Base-by-base conservation (phyloP, 2,329 filamentous ascomycete genomes). In the Beauveria sp. region DNA sequence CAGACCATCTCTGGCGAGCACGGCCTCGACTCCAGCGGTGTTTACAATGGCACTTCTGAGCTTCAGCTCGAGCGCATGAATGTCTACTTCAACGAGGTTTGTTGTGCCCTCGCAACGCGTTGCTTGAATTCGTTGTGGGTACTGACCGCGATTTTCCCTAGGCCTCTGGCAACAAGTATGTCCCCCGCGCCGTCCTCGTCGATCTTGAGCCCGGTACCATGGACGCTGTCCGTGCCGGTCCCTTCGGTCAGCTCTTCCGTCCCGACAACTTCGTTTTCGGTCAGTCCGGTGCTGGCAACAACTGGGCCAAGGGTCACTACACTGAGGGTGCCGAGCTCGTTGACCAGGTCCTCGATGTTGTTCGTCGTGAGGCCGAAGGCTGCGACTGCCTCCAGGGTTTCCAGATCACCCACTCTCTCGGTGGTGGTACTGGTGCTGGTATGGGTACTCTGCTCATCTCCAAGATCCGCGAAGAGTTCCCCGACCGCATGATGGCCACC, bases 241-340 rank as follows among this genome's bases (percentile, higher is more conserved):
- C 95, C 69, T 98, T 98, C 78, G 95, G 95, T 71, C 90, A 97
- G 84, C 92, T 99, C 70, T 98, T 99, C 92, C 93, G 95, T 69
- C 95, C 95, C 77, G 95, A 99, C 84, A 99, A 98, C 89, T 98
- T 98, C 81, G 92, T 98, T 76, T 98, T 98, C 79, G 95, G 95
- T 72, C 95, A 98, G 84, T 98, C 95, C 72, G 93, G 95, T 86
- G 95, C 95, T 78, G 95, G 95, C 82, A 99, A 99, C 91, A 98
- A 98, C 88, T 99, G 95, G 95, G 95, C 95, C 80, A 99, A 98
- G 89, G 95, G 95, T 82, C 95, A 99, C 79, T 99, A 99, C 87
- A 99, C 95, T 68, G 95, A 99, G 84, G 95, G 95, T 87, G 95
- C 95, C 70, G 95, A 99, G 84, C 87, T 98, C 67, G 95, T 99